A percentile compares a stretch with the other conserved stretches of the same genome.
Conservation (phyloP, 148 eudicot species). For the Silene conica region DNA sequence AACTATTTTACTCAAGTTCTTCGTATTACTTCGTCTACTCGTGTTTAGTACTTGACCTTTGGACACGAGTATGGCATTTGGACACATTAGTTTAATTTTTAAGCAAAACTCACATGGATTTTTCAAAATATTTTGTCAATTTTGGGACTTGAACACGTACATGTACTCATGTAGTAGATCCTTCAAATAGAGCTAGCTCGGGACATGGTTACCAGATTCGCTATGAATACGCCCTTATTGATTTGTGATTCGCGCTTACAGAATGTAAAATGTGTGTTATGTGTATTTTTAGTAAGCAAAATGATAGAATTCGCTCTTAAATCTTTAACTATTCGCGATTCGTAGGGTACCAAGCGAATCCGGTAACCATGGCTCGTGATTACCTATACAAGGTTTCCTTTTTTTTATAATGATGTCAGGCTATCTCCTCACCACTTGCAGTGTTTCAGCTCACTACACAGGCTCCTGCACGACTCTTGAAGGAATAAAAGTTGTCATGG, state of each 20-base stretch:
- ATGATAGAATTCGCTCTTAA: no score
- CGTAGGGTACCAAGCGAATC: no score
- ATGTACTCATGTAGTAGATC: background rate
- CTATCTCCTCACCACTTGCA: background rate
- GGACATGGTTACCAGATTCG: background rate
- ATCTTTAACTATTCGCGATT: no score
- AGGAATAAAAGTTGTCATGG: no score
- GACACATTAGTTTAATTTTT: background rate
- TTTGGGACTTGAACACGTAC: background rate
- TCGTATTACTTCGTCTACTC: background rate
- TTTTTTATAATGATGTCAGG: background rate
- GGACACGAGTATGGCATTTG: background rate
- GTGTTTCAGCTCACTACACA: no score
- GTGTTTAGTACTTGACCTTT: background rate
- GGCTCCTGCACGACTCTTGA: background rate
- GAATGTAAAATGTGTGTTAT: no score
- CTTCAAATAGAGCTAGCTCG: background rate
- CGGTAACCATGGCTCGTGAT: background rate
- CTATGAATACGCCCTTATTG: no score
- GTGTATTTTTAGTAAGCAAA: no score
- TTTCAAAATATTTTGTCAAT: background rate
- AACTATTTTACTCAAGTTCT: background rate
- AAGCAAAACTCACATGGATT: background rate
- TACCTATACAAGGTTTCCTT: background rate
- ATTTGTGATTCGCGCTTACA: no score